Conservation (phyloP, 495 filamentous ascomycete genomes). For the Xylaria intraflava region DNA sequence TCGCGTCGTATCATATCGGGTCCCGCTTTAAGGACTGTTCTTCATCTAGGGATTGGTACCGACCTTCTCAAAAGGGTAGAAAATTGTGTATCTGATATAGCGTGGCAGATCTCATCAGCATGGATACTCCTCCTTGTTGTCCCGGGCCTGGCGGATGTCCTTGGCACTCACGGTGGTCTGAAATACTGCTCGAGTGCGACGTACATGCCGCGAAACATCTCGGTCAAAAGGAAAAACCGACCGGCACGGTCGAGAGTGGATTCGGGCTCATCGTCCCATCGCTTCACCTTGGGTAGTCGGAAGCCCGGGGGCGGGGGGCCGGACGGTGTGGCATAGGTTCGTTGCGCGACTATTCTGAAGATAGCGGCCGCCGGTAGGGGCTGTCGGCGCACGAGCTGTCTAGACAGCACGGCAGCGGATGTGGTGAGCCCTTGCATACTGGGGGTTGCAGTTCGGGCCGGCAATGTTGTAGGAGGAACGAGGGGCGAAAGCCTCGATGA, state of each 20-base stretch:
- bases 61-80: constrained; percentile 95
- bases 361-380: constrained; percentile 15
- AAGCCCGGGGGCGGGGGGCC: constrained; percentile 74
- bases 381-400: constrained; percentile 32
- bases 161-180: constrained; percentile 75
- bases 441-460: constrained; percentile 15
- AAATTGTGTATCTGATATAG: constrained; percentile 78
- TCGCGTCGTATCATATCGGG: neutral
- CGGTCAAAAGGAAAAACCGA: constrained; percentile 86
- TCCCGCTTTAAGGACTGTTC: neutral
- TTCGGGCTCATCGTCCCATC: constrained; percentile 67
- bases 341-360: constrained; percentile 28
- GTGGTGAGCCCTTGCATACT: constrained; percentile 29
- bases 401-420: constrained; percentile 31
- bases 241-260: constrained; percentile 72
- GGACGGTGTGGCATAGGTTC: constrained; percentile 67
- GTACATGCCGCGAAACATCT: constrained; percentile 97
- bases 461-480: constrained; percentile 8
- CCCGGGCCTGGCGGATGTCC: neutral
- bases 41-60: constrained; percentile 8
- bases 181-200: constrained; percentile 97
- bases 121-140: neutral
- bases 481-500: neutral
- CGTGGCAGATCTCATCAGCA: constrained; percentile 5
- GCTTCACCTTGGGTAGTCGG: constrained; percentile 58